A percentile compares a stretch with the other conserved stretches of the same genome.
Evolutionary conservation across 345 rosid genomes (phyloP).

Genomic region (Moricandia arvensis): DNA sequence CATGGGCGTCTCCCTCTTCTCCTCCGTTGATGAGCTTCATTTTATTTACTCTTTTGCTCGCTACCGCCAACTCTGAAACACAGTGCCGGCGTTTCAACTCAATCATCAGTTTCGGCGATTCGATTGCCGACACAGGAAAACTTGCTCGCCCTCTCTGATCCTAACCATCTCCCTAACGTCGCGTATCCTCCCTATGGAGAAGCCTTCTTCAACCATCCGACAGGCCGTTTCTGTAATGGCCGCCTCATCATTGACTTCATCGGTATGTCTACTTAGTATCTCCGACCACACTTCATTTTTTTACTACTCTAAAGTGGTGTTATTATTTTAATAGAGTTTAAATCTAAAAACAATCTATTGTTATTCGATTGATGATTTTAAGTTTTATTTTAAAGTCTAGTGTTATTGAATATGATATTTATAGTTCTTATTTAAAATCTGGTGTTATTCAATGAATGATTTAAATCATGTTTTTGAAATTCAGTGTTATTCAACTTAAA

Average conservation of each 20-base stretch:
- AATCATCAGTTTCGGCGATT: slow-evolving; percentile 61
- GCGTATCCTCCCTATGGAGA: slow-evolving; percentile 49
- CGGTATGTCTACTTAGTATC: slow-evolving; percentile 22
- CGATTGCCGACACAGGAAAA: slow-evolving; percentile 54
- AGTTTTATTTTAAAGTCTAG: no score
- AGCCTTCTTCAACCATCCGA: slow-evolving; percentile 45
- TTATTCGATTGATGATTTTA: no score
- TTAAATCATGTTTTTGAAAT: no score
- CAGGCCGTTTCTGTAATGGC: slow-evolving; percentile 50
- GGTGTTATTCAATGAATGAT: no score
- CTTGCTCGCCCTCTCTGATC: slow-evolving; percentile 25
- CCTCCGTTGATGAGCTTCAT: neutral
- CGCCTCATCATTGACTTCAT: slow-evolving; percentile 55
- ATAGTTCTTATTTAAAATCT: no score
- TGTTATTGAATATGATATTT: no score
- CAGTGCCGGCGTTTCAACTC: slow-evolving; percentile 18
- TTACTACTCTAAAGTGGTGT: no score
- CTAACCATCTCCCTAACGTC: neutral
- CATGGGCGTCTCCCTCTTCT: slow-evolving; percentile 12
- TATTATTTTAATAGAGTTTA: no score
- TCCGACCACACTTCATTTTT: no score
- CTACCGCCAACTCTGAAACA: neutral
- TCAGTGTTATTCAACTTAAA: no score
- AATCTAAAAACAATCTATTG: no score
- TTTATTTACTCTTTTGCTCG: neutral